Evolutionary conservation across 495 filamentous ascomycete genomes (phyloP).

Genomic region (Talaromyces wortmannii): DNA sequence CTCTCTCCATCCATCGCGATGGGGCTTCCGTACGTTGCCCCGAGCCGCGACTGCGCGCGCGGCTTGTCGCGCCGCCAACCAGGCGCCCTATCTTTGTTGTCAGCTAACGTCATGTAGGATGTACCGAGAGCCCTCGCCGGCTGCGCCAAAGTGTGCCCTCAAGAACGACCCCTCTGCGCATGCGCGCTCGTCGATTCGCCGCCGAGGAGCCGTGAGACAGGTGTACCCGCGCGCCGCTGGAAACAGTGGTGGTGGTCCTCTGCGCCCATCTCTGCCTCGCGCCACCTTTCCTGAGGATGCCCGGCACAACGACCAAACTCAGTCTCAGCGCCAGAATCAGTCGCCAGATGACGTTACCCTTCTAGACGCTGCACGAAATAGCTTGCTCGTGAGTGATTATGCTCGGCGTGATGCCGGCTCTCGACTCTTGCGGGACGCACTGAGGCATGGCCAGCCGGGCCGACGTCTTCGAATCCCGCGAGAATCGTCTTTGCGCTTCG

Average conservation of each 20-base stretch:
- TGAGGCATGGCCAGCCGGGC: conserved; percentile 22
- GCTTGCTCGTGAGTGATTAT: neutral
- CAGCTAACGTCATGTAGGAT: conserved; percentile 28
- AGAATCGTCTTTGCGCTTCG: conserved; percentile 11
- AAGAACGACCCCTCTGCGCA: conserved; percentile 52
- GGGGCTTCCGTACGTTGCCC: conserved; percentile 71
- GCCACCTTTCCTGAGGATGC: conserved; percentile 13
- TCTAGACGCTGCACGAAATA: neutral
- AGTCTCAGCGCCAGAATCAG: neutral
- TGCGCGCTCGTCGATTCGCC: conserved; percentile 68
- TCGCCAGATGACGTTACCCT: neutral
- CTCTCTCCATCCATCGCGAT: conserved; percentile 34
- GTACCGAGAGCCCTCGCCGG: conserved; percentile 46
- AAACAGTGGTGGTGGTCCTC: conserved; percentile 9
- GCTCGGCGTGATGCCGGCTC: conserved; percentile 30
- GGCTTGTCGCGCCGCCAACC: conserved; percentile 22
- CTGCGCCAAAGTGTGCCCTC: conserved; percentile 44
- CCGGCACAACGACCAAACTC: neutral
- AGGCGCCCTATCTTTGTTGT: neutral
- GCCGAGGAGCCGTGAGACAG: conserved; percentile 37
- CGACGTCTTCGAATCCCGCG: conserved; percentile 26
- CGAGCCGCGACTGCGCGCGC: conserved; percentile 6
- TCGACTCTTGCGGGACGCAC: conserved; percentile 20
- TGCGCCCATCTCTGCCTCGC: conserved; percentile 11
- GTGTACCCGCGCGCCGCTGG: conserved; percentile 14